These are phyloP conservation scores for Lathyrus aphaca DNA, from an alignment of 306 rosid genomes.

Conservation along the genomic window DNA sequence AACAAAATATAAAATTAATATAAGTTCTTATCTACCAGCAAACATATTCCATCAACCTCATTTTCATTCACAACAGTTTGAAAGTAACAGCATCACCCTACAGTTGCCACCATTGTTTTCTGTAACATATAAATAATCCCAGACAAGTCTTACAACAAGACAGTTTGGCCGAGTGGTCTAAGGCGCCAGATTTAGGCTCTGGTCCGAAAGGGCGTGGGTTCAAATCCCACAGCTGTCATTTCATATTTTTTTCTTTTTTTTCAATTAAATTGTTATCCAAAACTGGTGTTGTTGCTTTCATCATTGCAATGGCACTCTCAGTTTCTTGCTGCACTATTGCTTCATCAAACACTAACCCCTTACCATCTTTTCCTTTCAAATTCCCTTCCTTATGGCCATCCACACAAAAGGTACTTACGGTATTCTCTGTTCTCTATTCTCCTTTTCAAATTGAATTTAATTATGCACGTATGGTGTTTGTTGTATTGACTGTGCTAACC, in stretches of 20 bases:
- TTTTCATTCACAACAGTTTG: neutral
- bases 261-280: neutral
- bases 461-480: neutral
- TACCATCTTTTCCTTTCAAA: conserved; percentile 60
- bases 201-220: conserved; percentile 99
- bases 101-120: neutral
- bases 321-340: conserved; percentile 43
- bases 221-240: conserved; percentile 88
- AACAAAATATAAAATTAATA: neutral
- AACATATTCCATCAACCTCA: conserved; percentile 2
- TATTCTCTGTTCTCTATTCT: neutral
- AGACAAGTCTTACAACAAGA: neutral
- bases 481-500: neutral
- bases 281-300: neutral
- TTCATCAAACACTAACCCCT: conserved; percentile 45
- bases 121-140: rapidly evolving
- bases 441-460: neutral
- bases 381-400: conserved; percentile 71
- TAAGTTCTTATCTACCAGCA: conserved; percentile 1
- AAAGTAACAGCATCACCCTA: neutral
- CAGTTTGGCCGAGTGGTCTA: conserved; percentile 98
- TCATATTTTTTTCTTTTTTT: neutral
- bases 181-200: conserved; percentile 98
- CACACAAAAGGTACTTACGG: conserved; percentile 64
- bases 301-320: conserved; percentile 52